Evolutionary conservation across 306 rosid species (phyloP), one percentile per base, ranked within the genome.

Genomic region (Fragaria vesca): DNA sequence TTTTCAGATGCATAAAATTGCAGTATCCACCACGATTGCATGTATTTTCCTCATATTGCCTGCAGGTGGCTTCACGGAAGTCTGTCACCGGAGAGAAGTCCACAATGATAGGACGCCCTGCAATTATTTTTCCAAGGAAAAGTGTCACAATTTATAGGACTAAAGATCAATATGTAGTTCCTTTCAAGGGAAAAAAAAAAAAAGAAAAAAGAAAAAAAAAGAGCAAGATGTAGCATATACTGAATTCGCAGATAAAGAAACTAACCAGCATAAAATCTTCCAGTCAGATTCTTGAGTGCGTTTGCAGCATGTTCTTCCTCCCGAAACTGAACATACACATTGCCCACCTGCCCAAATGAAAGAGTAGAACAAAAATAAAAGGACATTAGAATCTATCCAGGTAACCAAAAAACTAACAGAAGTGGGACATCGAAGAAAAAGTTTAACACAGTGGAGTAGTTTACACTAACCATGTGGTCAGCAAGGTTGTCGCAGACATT

Each of bases 21-120:
- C 94, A 88, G 79, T 88, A 90, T 62, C 92, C 92, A 78, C 94
- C 92, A 26, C 90, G 91, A 79, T 90, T 90, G 83, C 96, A 90
- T 26, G 87, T 85, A 76, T 88, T 87, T 81, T 90, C 96, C 78
- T 88, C 96, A 21, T 90, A 88, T 78, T 88, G 96, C 86, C 96
- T 87, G 69, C 96, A 91, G 61, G 96, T 89, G 47, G 93, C 93
- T 85, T 87, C 96, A 3, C 90, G 86, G 26, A 91, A 91, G 68
- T 91, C 90, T 0, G 96, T 91, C 62, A 90, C 96, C 0, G 93
- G 93, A 47, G 96, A 90, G 48, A 86, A 90, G 76, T 90, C 96
- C 2, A 91, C 93, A 75, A 88, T 91, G 77, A 91, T 91, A 5
- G 93, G 96, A n/a, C 93, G 85, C 28, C 93, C 93, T 91, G 85